Base-by-base conservation (phyloP, 345 rosid genomes). In the Gossypium turneri region DNA sequence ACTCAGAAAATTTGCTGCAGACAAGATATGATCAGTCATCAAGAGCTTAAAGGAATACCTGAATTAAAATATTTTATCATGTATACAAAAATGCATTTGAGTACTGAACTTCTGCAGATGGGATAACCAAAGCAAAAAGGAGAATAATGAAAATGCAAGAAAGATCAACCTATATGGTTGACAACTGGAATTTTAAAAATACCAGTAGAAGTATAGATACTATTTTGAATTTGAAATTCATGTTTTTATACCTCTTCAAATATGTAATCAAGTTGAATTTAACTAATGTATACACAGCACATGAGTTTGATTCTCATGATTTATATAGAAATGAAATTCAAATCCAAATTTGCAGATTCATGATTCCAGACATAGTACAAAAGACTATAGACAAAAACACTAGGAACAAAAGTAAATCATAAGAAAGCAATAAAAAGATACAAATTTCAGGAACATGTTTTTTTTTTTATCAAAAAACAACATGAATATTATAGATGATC, bases 101-200 rank as follows among this genome's bases (percentile, higher is more conserved):
- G 12, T 34, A 67, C n/a, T 45, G 70, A 66, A 44, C 20, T 66
- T 67, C 53, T 67, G 71, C 71, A 67, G 10, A 66, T 4, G 10
- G 9, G 9, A 67, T 45, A 67, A 4, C 1, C 70, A 67, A 67
- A 51, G 8, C n/a, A 44, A 20, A 67, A 20, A 20, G 34, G 70
- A 67, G 9, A 67, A 29, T 22, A 22, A 45, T 22, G 55, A 6
- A 45, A 67, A 67, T 45, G 34, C 55, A 47, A 67, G 55, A 45
- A 67, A 34, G 41, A 34, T 34, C 7, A 34, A 34, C 41, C 53
- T 34, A 45, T 45, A 5, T 6, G 17, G 7, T 12, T 51, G 56
- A 34, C n/a, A 51, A 51, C 16, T 51, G 56, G 15, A 51, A 51
- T 51, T 12, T 3, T 16, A 3, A 16, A 51, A 51, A 51, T 51